Evolutionary conservation across 441 rosid species (phyloP), one percentile per base, ranked within the genome.

Genomic region (Adansonia madagascariensis): DNA sequence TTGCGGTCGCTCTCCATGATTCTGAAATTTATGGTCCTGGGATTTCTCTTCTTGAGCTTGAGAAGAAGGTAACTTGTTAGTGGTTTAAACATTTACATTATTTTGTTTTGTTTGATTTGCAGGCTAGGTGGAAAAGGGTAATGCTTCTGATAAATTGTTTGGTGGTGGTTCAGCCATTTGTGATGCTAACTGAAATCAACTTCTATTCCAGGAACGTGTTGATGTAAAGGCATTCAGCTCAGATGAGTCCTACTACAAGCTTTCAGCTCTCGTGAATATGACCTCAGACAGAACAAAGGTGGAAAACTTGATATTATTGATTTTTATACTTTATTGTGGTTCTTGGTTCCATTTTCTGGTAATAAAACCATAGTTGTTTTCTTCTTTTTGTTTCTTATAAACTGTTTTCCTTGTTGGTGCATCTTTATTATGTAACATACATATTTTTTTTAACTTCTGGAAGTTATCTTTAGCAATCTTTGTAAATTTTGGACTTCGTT

Each of bases 201-300:
- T 74, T 8, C 44, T 78, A 9, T 84, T 87, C 22, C 91, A 97
- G 99, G 98, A 95, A 88, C 91, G 99, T 82, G 89, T 97, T 81
- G 98, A 90, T 84, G 90, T 95, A 65, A 88, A 89, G 75, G 99
- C 99, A 73, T 91, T 84, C 78, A 81, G 87, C 81, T 89, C 97
- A 35, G 93, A 95, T 79, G 91, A 89, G 79, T 90, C 90, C 71
- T 97, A 95, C 86, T 91, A 88, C 88, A 95, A 85, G 85, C 94
- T 97, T 83, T 92, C 99, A 66, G 97, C 95, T 67, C 74, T 86
- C 63, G 79, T 97, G 82, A 93, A 95, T 77, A 90, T 89, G 97
- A 91, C 98, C 75, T 90, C 96, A 5, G 97, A 95, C 83, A 90
- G 99, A 89, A 97, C 99, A 78, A 97, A 97, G 99, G 99, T 97